Percentiles rank a stretch among this genome's conserved stretches.
Evolutionary conservation across 176 grass and related monocot genomes (phyloP).

Genomic region (Typha latifolia): DNA sequence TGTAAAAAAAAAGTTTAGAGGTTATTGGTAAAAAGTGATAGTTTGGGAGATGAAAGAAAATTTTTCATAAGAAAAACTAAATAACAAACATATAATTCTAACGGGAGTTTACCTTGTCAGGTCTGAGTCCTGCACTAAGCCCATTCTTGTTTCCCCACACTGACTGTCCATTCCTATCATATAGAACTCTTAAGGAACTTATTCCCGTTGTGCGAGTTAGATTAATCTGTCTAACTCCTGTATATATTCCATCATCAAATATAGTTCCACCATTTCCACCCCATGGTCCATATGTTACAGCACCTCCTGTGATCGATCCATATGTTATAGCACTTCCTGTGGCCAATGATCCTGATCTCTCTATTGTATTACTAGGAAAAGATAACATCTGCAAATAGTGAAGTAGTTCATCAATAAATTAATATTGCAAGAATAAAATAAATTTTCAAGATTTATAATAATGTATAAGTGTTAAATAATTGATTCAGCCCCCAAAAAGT

Average conservation of each 20-base stretch:
- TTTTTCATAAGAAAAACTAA: too few species aligned
- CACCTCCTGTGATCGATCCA: constrained; percentile 43
- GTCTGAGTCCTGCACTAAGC: constrained; percentile 36
- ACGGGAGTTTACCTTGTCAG: constrained; percentile 45
- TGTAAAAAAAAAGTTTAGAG: too few species aligned
- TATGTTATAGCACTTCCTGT: constrained; percentile 49
- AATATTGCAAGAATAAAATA: too few species aligned
- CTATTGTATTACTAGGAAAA: constrained; percentile 46
- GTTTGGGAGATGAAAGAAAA: too few species aligned
- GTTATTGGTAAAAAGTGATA: too few species aligned
- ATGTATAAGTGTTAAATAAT: too few species aligned
- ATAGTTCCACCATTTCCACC: constrained; percentile 79
- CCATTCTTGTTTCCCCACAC: constrained; percentile 88
- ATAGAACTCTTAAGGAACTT: constrained; percentile 71
- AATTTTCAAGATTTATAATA: too few species aligned
- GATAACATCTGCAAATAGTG: constrained; percentile 44
- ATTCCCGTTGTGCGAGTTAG: constrained; percentile 44
- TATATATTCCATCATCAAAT: constrained; percentile 91
- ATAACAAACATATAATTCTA: too few species aligned
- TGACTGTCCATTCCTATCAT: constrained; percentile 76
- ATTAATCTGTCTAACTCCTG: constrained; percentile 71
- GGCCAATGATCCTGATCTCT: constrained; percentile 31
- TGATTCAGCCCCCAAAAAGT: too few species aligned
- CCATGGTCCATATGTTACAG: constrained; percentile 76
- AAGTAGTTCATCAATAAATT: background rate